These are phyloP conservation scores for Alternaria sp. DNA, from an alignment of 2,329 filamentous ascomycete genomes.

Conservation along the genomic window DNA sequence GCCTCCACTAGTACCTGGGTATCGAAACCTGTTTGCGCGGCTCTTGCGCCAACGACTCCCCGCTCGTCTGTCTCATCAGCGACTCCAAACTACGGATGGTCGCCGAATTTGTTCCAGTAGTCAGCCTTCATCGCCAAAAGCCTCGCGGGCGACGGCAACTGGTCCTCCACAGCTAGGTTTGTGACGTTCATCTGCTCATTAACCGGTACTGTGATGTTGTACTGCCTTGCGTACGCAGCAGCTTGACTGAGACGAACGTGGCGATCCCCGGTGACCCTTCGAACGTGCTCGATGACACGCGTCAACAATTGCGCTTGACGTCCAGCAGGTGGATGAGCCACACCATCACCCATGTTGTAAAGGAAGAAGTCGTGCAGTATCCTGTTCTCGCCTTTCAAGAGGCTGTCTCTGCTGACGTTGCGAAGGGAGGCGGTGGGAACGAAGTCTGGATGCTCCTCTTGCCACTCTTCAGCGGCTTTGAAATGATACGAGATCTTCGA, in stretches of 20 bases:
- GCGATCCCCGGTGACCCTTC: neutral
- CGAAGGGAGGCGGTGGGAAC: neutral
- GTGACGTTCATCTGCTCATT: neutral
- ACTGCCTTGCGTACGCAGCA: neutral
- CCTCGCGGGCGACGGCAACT: neutral
- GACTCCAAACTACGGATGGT: neutral
- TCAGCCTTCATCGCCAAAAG: neutral
- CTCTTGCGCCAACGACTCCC: neutral
- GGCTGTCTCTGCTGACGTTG: constrained; percentile 1
- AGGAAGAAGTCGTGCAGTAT: constrained; percentile 9
- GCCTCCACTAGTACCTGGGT: neutral
- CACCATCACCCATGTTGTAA: constrained; percentile 10
- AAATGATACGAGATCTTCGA: constrained; percentile 7
- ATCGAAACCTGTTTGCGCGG: neutral
- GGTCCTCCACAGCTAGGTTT: constrained; percentile 1
- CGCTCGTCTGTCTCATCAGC: neutral
- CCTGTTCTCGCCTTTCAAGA: neutral
- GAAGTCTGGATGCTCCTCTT: neutral
- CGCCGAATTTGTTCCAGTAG: neutral
- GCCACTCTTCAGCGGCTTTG: neutral
- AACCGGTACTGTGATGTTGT: neutral
- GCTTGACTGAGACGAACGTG: constrained; percentile 9
- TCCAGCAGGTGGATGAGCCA: neutral
- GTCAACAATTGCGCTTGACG: constrained; percentile 6
- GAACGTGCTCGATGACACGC: constrained; percentile 6